Conservation (phyloP, 331 rosid genomes). For the Malus hybrid region DNA sequence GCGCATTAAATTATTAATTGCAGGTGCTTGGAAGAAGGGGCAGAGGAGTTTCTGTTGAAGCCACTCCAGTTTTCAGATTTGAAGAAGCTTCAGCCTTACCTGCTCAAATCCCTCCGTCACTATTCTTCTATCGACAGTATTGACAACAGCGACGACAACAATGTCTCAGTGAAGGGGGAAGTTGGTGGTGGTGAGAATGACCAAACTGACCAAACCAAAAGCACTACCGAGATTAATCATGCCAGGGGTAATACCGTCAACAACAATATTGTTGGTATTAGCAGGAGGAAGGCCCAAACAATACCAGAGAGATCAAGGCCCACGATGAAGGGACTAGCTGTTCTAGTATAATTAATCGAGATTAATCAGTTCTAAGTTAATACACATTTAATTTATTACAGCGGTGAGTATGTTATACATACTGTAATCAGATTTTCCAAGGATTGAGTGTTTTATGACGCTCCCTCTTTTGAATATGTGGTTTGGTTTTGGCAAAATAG, state of each 20-base stretch:
- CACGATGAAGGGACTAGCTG: slow-evolving; percentile 38
- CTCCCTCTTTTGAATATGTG: neutral
- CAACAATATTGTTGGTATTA: neutral
- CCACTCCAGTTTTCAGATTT: slow-evolving; percentile 81
- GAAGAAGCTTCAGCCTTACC: slow-evolving; percentile 69
- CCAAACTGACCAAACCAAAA: neutral
- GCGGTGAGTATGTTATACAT: neutral
- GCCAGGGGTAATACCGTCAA: slow-evolving; percentile 6
- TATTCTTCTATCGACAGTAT: slow-evolving; percentile 15
- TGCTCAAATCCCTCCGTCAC: slow-evolving; percentile 38
- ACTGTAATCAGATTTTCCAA: neutral
- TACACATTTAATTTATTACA: too few species aligned
- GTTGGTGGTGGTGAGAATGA: neutral
- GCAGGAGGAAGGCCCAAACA: slow-evolving; percentile 64
- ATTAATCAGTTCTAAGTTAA: too few species aligned
- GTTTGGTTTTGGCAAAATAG: neutral
- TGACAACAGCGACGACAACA: neutral
- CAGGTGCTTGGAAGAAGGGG: slow-evolving; percentile 97
- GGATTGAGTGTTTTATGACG: too few species aligned
- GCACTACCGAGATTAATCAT: neutral
- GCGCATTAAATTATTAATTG: neutral
- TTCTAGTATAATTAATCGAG: neutral
- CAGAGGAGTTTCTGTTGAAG: slow-evolving; percentile 86
- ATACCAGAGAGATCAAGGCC: slow-evolving; percentile 51
- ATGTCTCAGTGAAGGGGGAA: neutral